Base-by-base conservation (phyloP, 2,329 filamentous ascomycete species). In the Albophoma yamanashiensis region DNA sequence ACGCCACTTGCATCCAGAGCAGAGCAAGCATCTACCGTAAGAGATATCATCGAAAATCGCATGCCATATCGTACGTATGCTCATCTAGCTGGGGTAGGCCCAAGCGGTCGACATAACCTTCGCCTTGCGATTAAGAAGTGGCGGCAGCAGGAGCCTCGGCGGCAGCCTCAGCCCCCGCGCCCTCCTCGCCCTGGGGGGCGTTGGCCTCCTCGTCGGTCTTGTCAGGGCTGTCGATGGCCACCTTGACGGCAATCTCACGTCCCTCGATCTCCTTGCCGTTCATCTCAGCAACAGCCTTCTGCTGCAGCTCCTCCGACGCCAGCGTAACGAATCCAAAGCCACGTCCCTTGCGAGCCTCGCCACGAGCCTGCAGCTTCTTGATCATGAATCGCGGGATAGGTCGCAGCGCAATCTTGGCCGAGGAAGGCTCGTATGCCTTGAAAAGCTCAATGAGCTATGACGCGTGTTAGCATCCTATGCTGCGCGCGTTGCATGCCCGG, bases 361-460 rank as follows among this genome's bases (percentile, higher is more conserved):
- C 92, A 74, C 94, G 93, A 71, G 93, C 92, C 81, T 96, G 92
- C 64, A 99, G 91, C 86, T 99, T 99, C 89, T 97, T 97, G 80
- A 99, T 94, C 94, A 99, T 99, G 83, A 97, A 99, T 71, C 93
- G 92, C 68, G 94, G 94, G 68, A 99, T 99, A 58, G 94, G 94
- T 70, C 94, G 93, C 69, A 99, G 91, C 67, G 94, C 94, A 73
- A 99, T 97, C 87, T 97, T 99, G 76, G 94, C 93, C 66, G 92
- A 95, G 68, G 89, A 88, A 63, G 94, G 94, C 73, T 92, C 84
- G 82, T 97, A 99, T 64, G 86, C 90, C 71, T 85, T 83, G 79
- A 99, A 99, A 71, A 99, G 90, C 76, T 99, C 93, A 81, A 97
- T 92, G 73, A 99, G 91, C 94, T 97, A 38, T 15, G 55, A 31